Evolutionary conservation across 257 asterid species (phyloP).

Genomic region (Dorcoceras hygrometricum): DNA sequence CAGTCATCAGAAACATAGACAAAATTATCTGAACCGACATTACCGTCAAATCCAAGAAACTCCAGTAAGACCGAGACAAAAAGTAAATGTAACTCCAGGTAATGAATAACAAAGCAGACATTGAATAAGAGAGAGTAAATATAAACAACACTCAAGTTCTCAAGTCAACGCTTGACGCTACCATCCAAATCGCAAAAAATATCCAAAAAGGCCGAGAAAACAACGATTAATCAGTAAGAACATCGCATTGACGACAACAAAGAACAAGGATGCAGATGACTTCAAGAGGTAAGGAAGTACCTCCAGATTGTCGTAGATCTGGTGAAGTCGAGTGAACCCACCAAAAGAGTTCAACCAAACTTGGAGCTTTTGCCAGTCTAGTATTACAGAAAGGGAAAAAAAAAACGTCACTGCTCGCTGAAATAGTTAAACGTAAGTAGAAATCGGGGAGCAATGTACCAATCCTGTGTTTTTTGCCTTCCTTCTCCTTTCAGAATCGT

Average conservation of each 20-base stretch:
- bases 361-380: conserved; percentile 25
- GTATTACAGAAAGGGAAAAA: conserved; percentile 34
- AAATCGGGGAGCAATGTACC: conserved; percentile 11
- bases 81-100: neutral
- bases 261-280: conserved; percentile 16
- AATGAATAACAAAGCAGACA: neutral
- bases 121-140: neutral
- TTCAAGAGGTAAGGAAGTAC: conserved; percentile 15
- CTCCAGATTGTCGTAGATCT: conserved; percentile 41
- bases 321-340: conserved; percentile 34
- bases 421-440: conserved; percentile 21
- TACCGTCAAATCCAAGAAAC: neutral
- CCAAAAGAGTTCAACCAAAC: conserved; percentile 40
- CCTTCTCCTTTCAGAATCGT: conserved; percentile 21
- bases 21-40: neutral
- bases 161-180: neutral
- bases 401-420: conserved; percentile 18
- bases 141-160: conserved; percentile 1
- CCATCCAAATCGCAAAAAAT: neutral
- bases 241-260: conserved; percentile 9
- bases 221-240: neutral
- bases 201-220: neutral
- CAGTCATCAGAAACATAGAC: neutral
- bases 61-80: conserved; percentile 10
- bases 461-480: conserved; percentile 11